These are phyloP conservation scores for Colletotrichum lupini DNA, from an alignment of 2,329 filamentous ascomycete genomes.

Conservation along the genomic window DNA sequence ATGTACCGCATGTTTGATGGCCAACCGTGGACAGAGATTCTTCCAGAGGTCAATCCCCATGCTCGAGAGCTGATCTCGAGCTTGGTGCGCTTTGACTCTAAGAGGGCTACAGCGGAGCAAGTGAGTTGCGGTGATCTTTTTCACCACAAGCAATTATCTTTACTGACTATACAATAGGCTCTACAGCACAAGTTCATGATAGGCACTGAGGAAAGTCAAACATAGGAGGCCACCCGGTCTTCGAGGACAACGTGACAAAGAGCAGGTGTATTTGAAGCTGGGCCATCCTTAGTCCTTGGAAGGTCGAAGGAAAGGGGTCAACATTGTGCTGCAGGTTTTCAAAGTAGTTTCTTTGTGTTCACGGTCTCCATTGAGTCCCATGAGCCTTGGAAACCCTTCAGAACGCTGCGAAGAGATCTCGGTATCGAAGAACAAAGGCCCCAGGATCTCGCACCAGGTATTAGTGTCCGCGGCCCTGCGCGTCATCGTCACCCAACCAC, in stretches of 20 bases:
- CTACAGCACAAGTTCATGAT: conserved; percentile 25
- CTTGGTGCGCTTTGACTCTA: conserved; percentile 79
- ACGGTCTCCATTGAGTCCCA: background rate
- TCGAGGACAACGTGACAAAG: background rate
- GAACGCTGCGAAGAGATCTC: background rate
- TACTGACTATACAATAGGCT: conserved; percentile 24
- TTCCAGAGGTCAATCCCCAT: conserved; percentile 68
- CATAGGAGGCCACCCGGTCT: background rate
- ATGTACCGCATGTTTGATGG: conserved; percentile 83
- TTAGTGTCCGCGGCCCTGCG: background rate
- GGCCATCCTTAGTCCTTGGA: background rate
- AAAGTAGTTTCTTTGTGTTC: background rate
- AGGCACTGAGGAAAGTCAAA: background rate
- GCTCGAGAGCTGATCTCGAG: conserved; percentile 74
- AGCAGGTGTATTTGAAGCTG: background rate
- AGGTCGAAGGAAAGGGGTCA: background rate
- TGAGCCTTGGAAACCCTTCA: background rate
- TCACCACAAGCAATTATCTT: background rate
- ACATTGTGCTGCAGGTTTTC: background rate
- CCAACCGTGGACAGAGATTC: conserved; percentile 75
- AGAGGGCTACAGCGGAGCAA: conserved; percentile 72
- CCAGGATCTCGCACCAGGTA: background rate
- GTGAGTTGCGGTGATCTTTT: conserved; percentile 38
- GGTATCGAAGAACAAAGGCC: background rate
- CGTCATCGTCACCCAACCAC: background rate